Conservation (phyloP, 495 filamentous ascomycete genomes). For the Aspergillus funiculosus region DNA sequence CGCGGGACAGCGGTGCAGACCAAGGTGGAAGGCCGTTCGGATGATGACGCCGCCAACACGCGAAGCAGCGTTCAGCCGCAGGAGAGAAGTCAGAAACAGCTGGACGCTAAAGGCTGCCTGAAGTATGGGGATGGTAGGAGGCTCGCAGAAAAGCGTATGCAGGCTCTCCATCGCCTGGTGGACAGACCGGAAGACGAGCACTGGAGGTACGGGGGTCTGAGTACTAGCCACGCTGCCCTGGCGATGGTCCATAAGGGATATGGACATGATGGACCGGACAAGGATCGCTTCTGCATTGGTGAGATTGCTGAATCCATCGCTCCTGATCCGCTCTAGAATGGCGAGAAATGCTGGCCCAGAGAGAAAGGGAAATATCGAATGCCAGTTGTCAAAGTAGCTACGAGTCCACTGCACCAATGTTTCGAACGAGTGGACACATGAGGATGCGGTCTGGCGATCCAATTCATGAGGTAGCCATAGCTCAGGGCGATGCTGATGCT, state of each 20-base stretch:
- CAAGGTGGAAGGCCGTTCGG: conserved; percentile 43
- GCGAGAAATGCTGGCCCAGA: conserved; percentile 40
- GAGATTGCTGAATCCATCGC: conserved; percentile 19
- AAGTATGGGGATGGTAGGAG: conserved; percentile 33
- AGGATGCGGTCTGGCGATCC: conserved; percentile 10
- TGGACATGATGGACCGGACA: conserved; percentile 43
- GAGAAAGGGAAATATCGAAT: conserved; percentile 43
- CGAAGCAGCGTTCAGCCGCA: conserved; percentile 46
- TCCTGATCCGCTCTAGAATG: conserved; percentile 29
- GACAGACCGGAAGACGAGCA: conserved; percentile 34
- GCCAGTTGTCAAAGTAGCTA: conserved; percentile 46
- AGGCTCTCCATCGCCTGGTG: conserved; percentile 35
- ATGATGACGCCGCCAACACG: conserved; percentile 42
- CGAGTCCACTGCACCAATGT: conserved; percentile 35
- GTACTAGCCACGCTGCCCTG: conserved; percentile 19
- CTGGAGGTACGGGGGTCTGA: conserved; percentile 24
- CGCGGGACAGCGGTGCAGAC: conserved; percentile 44
- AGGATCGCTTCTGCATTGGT: conserved; percentile 29
- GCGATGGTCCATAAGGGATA: conserved; percentile 35
- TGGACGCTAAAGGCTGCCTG: conserved; percentile 43
- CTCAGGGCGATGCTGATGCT: conserved; percentile 3
- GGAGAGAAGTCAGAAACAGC: conserved; percentile 41
- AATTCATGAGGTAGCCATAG: conserved; percentile 31
- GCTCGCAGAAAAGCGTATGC: conserved; percentile 29
- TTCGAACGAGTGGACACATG: conserved; percentile 28